Conservation (phyloP, 176 grass and related monocot species). For the Raddia distichophylla region DNA sequence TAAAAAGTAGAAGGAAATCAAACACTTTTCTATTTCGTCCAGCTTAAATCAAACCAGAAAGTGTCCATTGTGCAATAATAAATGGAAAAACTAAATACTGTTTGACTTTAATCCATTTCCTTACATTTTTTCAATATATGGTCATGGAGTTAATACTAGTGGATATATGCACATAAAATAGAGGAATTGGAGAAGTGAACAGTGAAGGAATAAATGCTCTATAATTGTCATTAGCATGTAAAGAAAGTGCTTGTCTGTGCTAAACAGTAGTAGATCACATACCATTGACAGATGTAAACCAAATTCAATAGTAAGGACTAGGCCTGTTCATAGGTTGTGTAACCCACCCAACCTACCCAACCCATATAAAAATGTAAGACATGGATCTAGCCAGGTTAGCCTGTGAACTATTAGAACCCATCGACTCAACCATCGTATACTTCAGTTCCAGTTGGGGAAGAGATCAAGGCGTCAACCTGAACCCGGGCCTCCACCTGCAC, state of each 20-base stretch:
- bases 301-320: neutral
- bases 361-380: too few relatives aligned
- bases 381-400: too few relatives aligned
- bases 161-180: neutral
- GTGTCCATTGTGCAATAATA: neutral
- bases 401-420: too few relatives aligned
- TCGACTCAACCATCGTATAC: too few relatives aligned
- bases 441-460: too few relatives aligned
- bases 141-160: neutral
- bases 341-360: too few relatives aligned
- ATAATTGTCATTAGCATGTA: neutral
- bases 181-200: neutral
- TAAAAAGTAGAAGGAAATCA: neutral
- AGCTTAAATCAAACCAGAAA: conserved; percentile 7
- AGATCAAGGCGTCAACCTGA: too few relatives aligned
- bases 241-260: neutral
- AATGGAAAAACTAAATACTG: conserved; percentile 1
- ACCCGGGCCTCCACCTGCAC: too few relatives aligned
- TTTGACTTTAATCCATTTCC: neutral
- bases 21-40: neutral
- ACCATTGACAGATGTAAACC: neutral
- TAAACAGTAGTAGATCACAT: neutral
- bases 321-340: too few relatives aligned
- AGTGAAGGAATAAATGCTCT: neutral
- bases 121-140: neutral